Base-by-base conservation (phyloP, 441 rosid genomes). In the Arabidopsis hybrid region DNA sequence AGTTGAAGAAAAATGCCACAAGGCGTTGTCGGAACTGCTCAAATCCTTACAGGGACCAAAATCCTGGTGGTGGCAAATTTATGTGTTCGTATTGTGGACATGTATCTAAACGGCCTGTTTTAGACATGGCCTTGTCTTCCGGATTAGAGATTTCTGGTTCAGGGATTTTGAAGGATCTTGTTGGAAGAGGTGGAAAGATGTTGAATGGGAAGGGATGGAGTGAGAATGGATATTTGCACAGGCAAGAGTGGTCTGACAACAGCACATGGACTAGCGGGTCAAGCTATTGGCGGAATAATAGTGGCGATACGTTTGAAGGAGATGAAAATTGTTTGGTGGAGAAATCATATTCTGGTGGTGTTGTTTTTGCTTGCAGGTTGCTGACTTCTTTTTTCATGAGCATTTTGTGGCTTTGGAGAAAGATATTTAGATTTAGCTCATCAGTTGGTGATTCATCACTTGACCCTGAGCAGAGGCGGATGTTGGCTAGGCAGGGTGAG, bases 11-110 rank as follows among this genome's bases (percentile, higher is more conserved):
- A 83, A 90, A 93, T 65, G 97, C 99, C 0, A 92, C 97, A 2
- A 70, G 92, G 55, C 85, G 83, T 77, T 94, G 97, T 72, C 85
- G 99, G 49, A 94, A 94, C 75, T 90, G 99, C 78, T 81, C 82
- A 79, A 85, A 95, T 51, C 89, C 97, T 0, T 92, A 94, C 67
- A 85, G 86, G 76, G 99, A 94, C 79, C 99, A 94, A 81, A 89
- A 94, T 69, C 99, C 97, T 0, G 90, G 97, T 53, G 97, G 92
- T 63, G 99, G 99, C 11, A 80, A 72, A 50, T 94, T 90, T 86
- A 92, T 92, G 99, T 94, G 99, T 70, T 86, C 93, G 0, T 92
- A 90, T 75, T 94, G 99, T 81, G 99, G 99, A 14, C 99, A 92
- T 86, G 81, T 90, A 74, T 92, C 97, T 0, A 94, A 90, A 77